Conservation (phyloP, 2,329 filamentous ascomycete genomes). For the Pseudogymnoascus sp. region DNA sequence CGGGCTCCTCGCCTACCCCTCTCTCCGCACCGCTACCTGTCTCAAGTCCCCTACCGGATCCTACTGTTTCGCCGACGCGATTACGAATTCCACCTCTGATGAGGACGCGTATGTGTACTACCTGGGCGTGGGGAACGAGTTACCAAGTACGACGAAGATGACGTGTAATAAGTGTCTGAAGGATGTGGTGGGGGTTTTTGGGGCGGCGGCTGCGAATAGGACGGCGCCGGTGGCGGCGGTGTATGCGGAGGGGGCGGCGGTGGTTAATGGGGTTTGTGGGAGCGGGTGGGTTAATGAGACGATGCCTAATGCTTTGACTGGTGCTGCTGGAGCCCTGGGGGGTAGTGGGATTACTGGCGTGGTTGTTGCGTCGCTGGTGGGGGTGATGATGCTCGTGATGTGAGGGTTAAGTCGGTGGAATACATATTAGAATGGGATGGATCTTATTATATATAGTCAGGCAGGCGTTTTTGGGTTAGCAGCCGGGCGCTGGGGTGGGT, state of each 20-base stretch:
- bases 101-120: constrained; percentile 79
- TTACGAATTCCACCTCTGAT: constrained; percentile 65
- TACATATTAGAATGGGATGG: neutral
- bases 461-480: neutral
- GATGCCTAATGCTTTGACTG: constrained; percentile 33
- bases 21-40: constrained; percentile 75
- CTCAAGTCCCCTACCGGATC: constrained; percentile 59
- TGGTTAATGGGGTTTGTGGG: constrained; percentile 63
- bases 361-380: neutral
- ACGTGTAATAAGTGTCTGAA: constrained; percentile 70
- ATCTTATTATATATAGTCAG: neutral
- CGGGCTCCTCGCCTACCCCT: constrained; percentile 69
- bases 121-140: constrained; percentile 65
- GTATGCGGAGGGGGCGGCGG: constrained; percentile 64
- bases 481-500: neutral
- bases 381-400: neutral
- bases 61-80: constrained; percentile 79
- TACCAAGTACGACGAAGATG: constrained; percentile 62
- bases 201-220: constrained; percentile 58
- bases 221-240: constrained; percentile 59
- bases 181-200: constrained; percentile 76
- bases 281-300: constrained; percentile 49
- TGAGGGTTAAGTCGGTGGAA: neutral
- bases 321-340: neutral
- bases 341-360: neutral